Evolutionary conservation across 2,329 filamentous ascomycete species (phyloP).

Genomic region (Drechmeria coniospora): DNA sequence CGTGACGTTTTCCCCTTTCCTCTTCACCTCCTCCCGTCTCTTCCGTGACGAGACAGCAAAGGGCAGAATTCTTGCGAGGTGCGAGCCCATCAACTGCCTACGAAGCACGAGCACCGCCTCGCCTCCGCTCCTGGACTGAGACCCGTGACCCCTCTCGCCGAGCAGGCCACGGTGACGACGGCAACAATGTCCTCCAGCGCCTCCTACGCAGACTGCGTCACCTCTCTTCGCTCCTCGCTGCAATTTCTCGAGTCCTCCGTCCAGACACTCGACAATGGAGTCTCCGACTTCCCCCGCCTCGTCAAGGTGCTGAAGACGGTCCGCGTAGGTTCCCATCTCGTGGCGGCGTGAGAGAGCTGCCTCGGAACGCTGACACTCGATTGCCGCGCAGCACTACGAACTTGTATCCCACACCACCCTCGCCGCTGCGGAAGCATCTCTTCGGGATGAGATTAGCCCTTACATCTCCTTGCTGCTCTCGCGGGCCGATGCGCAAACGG

Average conservation of each 20-base stretch:
- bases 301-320: constrained; percentile 40
- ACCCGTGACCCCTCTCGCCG: too few relatives aligned
- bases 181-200: constrained; percentile 9
- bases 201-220: constrained; percentile 41
- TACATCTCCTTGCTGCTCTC: constrained; percentile 66
- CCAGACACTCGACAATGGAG: constrained; percentile 36
- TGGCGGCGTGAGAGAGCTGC: too few relatives aligned
- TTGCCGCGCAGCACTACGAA: constrained; percentile 87
- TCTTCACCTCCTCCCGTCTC: neutral
- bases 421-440: constrained; percentile 63
- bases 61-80: neutral
- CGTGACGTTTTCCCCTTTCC: constrained; percentile 1
- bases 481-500: constrained; percentile 69
- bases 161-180: neutral
- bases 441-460: constrained; percentile 81
- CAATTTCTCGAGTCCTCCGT: constrained; percentile 46
- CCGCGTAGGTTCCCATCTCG: constrained; percentile 25
- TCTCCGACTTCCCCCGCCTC: constrained; percentile 42
- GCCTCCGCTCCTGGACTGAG: too few relatives aligned
- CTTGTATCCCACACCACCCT: constrained; percentile 76
- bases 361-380: too few relatives aligned
- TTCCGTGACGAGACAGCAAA: neutral
- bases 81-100: too few relatives aligned
- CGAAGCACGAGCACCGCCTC: too few relatives aligned
- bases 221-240: constrained; percentile 43